Evolutionary conservation across 257 asterid genomes (phyloP), one percentile per base, ranked within the genome.

Genomic region (Asclepias syriaca): DNA sequence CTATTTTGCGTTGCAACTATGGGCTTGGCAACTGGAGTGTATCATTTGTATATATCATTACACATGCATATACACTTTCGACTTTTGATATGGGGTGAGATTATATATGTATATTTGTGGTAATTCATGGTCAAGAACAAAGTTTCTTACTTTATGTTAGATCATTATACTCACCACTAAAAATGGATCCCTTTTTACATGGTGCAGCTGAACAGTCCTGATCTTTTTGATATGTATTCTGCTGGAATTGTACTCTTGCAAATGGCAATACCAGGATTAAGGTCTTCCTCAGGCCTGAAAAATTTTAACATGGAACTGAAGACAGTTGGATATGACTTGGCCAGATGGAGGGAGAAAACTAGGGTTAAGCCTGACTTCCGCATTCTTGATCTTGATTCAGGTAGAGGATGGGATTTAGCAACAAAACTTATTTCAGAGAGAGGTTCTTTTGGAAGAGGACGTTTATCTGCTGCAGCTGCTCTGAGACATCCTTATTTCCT

Each of bases 361-460:
- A 80, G 91, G 73, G 27, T 65, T 76, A 86, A 91, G 80, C 90
- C 96, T 27, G 95, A 94, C 65, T 79, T 94, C 55, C 81, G 89
- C 66, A 84, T 91, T 77, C 97, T 94, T 39, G 97, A 91, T 77
- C 96, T 94, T 8, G 99, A 94, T 75, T 88, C 97, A 4, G 97
- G 98, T 56, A 84, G 98, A 85, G 99, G 97, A 0, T 91, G 99
- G 98, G 99, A 94, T 87, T 78, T 94, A 83, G 98, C 93, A 29
- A 87, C 95, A 0, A 94, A 92, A 63, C 95, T 94, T 34, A 71
- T 94, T 40, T 86, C 98, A 0, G 90, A 88, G 84, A 85, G 99
- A 80, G 87, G 97, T 6, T 78, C 60, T 65, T 67, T 80, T 21
- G 68, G 81, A 74, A 78, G 89, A 77, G 89, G 95, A 3, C 83